phyloP scores from a whole-genome alignment of 2,329 filamentous ascomycete genomes.

The Talaromyces sp. region DNA sequence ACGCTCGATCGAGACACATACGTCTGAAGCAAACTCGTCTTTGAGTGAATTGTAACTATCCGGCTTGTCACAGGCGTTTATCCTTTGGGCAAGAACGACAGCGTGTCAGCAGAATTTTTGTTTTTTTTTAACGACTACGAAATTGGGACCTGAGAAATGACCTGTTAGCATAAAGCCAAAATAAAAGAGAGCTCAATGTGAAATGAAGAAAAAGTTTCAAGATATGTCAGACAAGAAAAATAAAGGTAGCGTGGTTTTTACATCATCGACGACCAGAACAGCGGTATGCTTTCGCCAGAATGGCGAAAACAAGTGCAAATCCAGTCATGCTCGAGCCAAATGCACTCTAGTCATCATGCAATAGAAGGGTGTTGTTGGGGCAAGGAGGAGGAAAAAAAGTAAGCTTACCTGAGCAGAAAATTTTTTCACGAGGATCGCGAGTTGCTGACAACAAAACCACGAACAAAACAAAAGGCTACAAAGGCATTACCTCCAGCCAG shows the following conservation, averaged over 20 bases:
- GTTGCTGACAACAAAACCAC: neutral
- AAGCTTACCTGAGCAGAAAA: constrained; percentile 2
- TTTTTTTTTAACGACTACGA: neutral
- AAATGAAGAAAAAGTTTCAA: neutral
- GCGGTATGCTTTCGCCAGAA: constrained; percentile 64
- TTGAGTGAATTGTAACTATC: constrained; percentile 78
- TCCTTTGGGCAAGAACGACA: constrained; percentile 51
- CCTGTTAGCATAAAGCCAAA: constrained; percentile 9
- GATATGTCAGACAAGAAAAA: constrained; percentile 72
- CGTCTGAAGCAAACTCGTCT: constrained; percentile 79
- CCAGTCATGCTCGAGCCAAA: constrained; percentile 98
- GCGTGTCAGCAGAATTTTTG: constrained; percentile 3
- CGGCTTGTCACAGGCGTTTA: constrained; percentile 90
- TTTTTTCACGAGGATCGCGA: neutral
- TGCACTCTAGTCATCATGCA: constrained; percentile 99
- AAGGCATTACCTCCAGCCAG: constrained; percentile 85
- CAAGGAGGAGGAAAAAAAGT: neutral
- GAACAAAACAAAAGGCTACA: constrained; percentile 18
- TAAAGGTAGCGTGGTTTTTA: constrained; percentile 98
- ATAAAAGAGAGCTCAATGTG: neutral
- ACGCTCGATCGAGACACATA: constrained; percentile 54
- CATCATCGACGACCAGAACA: constrained; percentile 82
- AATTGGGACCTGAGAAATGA: constrained; percentile 15
- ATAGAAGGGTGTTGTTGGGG: neutral
- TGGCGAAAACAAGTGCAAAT: constrained; percentile 57